Base-by-base conservation (phyloP, 2,329 filamentous ascomycete species). In the Diplodia scrobiculata region DNA sequence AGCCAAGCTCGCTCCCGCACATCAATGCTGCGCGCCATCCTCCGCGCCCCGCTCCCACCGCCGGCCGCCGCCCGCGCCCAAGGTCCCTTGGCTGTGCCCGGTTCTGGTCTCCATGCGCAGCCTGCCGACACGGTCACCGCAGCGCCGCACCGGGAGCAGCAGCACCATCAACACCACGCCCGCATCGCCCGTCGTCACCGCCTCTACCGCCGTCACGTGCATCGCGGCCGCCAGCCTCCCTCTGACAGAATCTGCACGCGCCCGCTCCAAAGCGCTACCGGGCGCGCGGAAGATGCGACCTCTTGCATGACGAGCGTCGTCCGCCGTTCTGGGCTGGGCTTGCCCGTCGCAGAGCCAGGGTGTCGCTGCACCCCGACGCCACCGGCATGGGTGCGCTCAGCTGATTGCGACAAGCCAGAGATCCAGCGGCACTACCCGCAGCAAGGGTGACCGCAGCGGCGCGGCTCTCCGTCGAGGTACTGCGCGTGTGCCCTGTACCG, bases 381-480 rank as follows among this genome's bases (percentile, higher is more conserved):
- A 59, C 53, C 54, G 11, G 45, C 54, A 66, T 59, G 64, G 64
- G 48, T 65, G 27, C 52, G 45, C 53, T 66, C 64, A 66, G 52
- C 64, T 66, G 53, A 60, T 60, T 60, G 52, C 54, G 47, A 60
- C 53, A 41, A 48, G 29, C 54, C 19, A 52, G 50, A 65, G 51
- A 58, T 58, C 41, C 63, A 66, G 63, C 63, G 63, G 63, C 51
- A 65, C 32, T 55, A 65, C 63, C 63, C 63, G 52, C 58, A 62
- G 58, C 58, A 62, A 50, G 58, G 58, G 58, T 62, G 58, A 62
- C 58, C 58, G 58, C 58, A 62, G 41, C 58, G 58, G 58, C 58
- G 58, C 58, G 58, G 58, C 58, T 62, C 58, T 62, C 58, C 58
- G 58, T 62, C 41, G 32, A 62, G 41, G 58, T 62, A 62, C 58